Evolutionary conservation across 2,329 filamentous ascomycete species (phyloP), one percentile per base, ranked within the genome.

Genomic region (Teratosphaeria zuluensis): DNA sequence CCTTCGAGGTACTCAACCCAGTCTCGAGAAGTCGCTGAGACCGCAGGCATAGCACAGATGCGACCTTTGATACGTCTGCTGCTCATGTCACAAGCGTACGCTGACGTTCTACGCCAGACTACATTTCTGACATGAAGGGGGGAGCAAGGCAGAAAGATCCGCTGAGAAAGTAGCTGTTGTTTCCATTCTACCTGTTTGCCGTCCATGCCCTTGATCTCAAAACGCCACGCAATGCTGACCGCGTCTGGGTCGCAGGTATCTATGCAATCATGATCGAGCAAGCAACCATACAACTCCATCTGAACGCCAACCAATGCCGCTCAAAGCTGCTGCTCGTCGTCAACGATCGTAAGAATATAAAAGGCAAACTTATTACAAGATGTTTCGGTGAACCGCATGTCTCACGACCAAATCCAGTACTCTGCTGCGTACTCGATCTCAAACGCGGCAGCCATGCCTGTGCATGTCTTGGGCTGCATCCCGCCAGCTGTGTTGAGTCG

Each of bases 401-500:
- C 42, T 48, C 42, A 48, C 16, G 42, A 48, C 42, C 42, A 55
- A 16, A 80, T 87, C 86, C 82, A 86, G 66, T 89, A 96, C 81
- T 92, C 83, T 51, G 92, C 85, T 33, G 89, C 80, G 75, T 97
- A 96, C 69, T 92, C 79, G 14, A 96, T 83, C 62, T 86, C 77
- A 65, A 96, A 92, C 0, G 74, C 69, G 11, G 80, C 77, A 0
- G 78, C 72, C 78, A 84, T 79, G 11, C 84, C 88, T 35, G 81
- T 72, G 71, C 92, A 97, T 0, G 84, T 88, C 30, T 81, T 77
- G 0, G 92, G 92, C 1, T 90, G 76, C 53, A 81, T 83, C 11
- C 92, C 92, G 30, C 91, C 92, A 0, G 87, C 90, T 11, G 92
- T 97, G 67, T 89, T 81, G 52, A 96, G 76, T 12, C 92, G 83